A percentile compares a stretch with the other conserved stretches of the same genome.
Evolutionary conservation across 2,329 filamentous ascomycete genomes (phyloP).

Genomic region (Alternaria burnsii): DNA sequence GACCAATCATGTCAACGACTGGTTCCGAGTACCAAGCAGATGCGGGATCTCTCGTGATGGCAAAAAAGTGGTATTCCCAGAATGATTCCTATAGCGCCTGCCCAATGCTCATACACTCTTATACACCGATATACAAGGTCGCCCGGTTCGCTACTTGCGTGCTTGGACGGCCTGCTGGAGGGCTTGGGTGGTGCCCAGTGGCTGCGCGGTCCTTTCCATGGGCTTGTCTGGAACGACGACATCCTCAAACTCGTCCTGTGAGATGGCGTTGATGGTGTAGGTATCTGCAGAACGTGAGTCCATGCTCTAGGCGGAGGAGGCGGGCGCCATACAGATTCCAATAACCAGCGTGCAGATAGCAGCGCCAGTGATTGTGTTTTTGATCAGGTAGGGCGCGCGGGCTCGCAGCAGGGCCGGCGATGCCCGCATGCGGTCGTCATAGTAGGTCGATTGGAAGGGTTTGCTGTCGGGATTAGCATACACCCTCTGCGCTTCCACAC

Average conservation of each 20-base stretch:
- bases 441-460: constrained; percentile 79
- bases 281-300: constrained; percentile 60
- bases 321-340: constrained; percentile 73
- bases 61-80: constrained; percentile 24
- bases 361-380: constrained; percentile 84
- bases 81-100: constrained; percentile 35
- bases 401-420: constrained; percentile 90
- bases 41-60: background rate
- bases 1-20: background rate
- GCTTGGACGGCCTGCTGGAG: constrained; percentile 44
- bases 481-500: background rate
- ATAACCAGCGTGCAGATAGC: constrained; percentile 78
- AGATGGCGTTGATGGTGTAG: constrained; percentile 82
- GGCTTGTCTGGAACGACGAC: constrained; percentile 86
- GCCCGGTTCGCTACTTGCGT: constrained; percentile 29
- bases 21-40: background rate
- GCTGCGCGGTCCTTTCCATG: constrained; percentile 53
- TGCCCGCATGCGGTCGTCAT: constrained; percentile 86
- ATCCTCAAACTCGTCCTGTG: constrained; percentile 96
- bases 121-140: constrained; percentile 37
- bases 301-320: background rate
- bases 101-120: constrained; percentile 39
- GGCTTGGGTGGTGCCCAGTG: constrained; percentile 38
- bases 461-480: constrained; percentile 36
- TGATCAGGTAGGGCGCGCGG: constrained; percentile 88